phyloP scores from a whole-genome alignment of 75 land plant genomes.

The Cupressus sempervirens region DNA sequence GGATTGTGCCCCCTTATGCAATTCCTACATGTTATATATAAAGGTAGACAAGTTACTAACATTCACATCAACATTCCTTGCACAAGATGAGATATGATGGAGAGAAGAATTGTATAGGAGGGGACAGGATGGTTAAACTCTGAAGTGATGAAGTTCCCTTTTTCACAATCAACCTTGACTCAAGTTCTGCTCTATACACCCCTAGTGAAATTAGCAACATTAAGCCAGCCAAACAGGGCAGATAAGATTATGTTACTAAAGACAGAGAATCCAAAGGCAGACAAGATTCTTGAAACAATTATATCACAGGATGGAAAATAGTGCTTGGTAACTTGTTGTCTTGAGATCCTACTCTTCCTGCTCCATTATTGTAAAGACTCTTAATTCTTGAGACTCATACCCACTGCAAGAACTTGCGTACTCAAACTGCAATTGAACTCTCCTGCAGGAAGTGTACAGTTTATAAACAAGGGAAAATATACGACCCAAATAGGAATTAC shows the following conservation, averaged over 20 bases:
- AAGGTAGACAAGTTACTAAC: no score
- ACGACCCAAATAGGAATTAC: neutral
- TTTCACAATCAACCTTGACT: no score
- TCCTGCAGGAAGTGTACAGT: constrained; percentile 34
- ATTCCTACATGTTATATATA: no score
- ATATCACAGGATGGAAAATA: neutral
- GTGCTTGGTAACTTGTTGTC: neutral
- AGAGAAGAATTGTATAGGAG: no score
- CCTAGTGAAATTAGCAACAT: no score
- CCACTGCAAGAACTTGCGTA: constrained; percentile 90
- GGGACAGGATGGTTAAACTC: no score
- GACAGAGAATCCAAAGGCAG: neutral
- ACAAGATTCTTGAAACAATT: neutral
- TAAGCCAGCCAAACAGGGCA: no score
- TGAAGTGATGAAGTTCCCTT: no score
- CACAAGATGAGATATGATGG: no score
- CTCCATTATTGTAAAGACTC: constrained; percentile 85
- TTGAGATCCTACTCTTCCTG: constrained; percentile 38
- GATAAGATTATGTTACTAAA: neutral
- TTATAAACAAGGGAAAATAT: neutral
- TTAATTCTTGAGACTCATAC: constrained; percentile 85
- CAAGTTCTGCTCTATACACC: no score
- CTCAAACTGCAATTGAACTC: constrained; percentile 94
- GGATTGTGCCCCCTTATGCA: no score
- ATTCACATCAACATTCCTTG: no score